These are phyloP conservation scores for Cercospora nicotianae DNA, from an alignment of 2,329 filamentous ascomycete species.

Conservation along the genomic window DNA sequence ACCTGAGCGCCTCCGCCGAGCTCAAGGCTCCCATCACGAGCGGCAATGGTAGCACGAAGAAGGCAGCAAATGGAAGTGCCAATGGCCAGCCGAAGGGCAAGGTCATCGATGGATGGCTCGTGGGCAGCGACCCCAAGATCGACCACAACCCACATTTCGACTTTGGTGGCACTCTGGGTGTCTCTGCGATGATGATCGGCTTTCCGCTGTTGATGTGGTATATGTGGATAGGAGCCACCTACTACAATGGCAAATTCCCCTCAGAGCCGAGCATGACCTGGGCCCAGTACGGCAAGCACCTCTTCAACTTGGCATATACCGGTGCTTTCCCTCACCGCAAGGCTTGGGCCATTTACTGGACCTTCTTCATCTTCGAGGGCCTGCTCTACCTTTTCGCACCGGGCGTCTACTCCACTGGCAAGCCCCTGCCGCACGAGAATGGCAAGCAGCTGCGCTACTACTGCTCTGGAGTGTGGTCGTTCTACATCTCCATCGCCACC, in stretches of 20 bases:
- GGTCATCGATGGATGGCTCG: slow-evolving; percentile 43
- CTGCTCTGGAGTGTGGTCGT: slow-evolving; percentile 84
- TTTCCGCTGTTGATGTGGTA: slow-evolving; percentile 98
- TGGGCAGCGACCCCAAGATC: slow-evolving; percentile 42
- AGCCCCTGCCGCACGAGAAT: slow-evolving; percentile 77
- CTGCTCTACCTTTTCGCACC: slow-evolving; percentile 82
- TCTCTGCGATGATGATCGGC: slow-evolving; percentile 79
- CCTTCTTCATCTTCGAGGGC: slow-evolving; percentile 82
- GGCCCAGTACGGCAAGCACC: slow-evolving; percentile 68
- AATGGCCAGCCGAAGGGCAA: slow-evolving; percentile 42
- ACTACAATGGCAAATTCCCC: slow-evolving; percentile 84
- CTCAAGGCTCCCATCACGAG: slow-evolving; percentile 13
- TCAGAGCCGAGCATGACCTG: slow-evolving; percentile 52
- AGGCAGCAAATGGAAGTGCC: slow-evolving; percentile 37
- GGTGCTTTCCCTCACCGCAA: slow-evolving; percentile 78
- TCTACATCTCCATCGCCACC: slow-evolving; percentile 79
- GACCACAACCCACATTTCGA: slow-evolving; percentile 61
- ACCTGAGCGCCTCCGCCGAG: slow-evolving; percentile 22
- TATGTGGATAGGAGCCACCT: slow-evolving; percentile 96
- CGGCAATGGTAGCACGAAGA: slow-evolving; percentile 13
- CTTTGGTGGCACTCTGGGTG: slow-evolving; percentile 84
- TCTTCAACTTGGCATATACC: slow-evolving; percentile 72
- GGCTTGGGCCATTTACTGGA: slow-evolving; percentile 94
- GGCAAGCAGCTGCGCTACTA: slow-evolving; percentile 91
- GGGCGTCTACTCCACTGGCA: slow-evolving; percentile 83